Conservation (phyloP, 331 rosid species). For the Pyracantha coccinea region DNA sequence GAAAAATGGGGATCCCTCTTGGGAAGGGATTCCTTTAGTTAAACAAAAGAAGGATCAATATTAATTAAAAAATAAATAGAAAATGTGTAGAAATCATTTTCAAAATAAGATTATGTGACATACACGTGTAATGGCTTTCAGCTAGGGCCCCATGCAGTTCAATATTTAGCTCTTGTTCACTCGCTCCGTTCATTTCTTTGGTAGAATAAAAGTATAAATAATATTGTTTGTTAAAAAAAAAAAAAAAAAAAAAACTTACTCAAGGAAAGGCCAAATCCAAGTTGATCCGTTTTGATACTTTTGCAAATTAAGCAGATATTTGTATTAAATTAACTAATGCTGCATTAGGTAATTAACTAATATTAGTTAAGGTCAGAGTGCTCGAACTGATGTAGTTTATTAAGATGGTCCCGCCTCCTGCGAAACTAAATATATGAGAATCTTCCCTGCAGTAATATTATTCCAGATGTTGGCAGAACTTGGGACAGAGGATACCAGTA, state of each 20-base stretch:
- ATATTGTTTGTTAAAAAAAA: no score
- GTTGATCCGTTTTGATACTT: conserved; percentile 18
- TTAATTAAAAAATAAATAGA: no score
- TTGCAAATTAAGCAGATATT: conserved; percentile 4
- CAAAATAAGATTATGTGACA: background rate
- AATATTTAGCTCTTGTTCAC: no score
- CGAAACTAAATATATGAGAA: no score
- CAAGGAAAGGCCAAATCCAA: conserved; percentile 20
- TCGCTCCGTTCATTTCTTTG: background rate
- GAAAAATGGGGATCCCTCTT: no score
- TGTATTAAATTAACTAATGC: background rate
- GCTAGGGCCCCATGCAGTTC: no score
- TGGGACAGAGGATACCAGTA: conserved; percentile 42
- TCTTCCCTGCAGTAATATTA: no score
- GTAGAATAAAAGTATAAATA: no score
- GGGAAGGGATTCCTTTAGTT: no score
- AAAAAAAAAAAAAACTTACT: no score
- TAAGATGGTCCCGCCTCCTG: conserved; percentile 15
- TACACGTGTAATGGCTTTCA: background rate
- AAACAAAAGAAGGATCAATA: background rate
- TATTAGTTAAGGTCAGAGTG: background rate
- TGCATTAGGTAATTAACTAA: background rate
- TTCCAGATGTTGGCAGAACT: conserved; percentile 52
- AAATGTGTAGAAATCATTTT: no score
- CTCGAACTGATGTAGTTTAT: conserved; percentile 7